Evolutionary conservation across 2,329 filamentous ascomycete species (phyloP).

Genomic region (Nemania sp.): DNA sequence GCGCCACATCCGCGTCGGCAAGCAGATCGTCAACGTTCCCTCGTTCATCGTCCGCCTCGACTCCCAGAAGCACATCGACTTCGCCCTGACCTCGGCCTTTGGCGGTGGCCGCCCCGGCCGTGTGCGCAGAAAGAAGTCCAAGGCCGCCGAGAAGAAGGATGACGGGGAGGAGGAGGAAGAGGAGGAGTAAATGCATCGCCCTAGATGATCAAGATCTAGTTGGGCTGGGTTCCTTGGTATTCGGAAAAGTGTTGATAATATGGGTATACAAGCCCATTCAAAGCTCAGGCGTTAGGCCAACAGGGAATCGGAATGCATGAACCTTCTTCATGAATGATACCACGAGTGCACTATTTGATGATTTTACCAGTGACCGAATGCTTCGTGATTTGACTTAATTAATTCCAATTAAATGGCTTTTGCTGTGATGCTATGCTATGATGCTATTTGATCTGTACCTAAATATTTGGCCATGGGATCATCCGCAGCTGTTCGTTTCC

Average conservation of each 20-base stretch:
- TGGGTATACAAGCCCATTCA: slow-evolving; percentile 46
- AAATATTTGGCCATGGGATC: slow-evolving; percentile 88
- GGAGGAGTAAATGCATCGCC: slow-evolving; percentile 56
- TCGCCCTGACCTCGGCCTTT: slow-evolving; percentile 94
- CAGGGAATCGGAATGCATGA: slow-evolving; percentile 45
- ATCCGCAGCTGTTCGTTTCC: slow-evolving; percentile 70
- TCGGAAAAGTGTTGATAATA: slow-evolving; percentile 41
- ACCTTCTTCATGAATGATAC: slow-evolving; percentile 29
- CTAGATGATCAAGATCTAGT: slow-evolving; percentile 37
- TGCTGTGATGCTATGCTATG: slow-evolving; percentile 39
- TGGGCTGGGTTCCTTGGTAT: slow-evolving; percentile 34
- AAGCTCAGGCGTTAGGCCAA: slow-evolving; percentile 59
- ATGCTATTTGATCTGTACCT: slow-evolving; percentile 69
- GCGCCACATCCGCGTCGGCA: slow-evolving; percentile 99
- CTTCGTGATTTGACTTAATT: slow-evolving; percentile 6
- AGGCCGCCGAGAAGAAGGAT: slow-evolving; percentile 85
- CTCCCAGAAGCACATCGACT: slow-evolving; percentile 99
- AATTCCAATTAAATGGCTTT: background rate
- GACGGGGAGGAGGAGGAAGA: slow-evolving; percentile 86
- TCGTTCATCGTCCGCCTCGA: slow-evolving; percentile 99
- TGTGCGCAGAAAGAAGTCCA: slow-evolving; percentile 99
- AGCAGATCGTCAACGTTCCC: slow-evolving; percentile 99
- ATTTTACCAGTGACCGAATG: slow-evolving; percentile 23
- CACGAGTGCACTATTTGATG: slow-evolving; percentile 29
- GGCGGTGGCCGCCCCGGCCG: slow-evolving; percentile 96